Conservation (phyloP, 1,284 basidiomycete species). For the Erythrobasidium hasegawianum region DNA sequence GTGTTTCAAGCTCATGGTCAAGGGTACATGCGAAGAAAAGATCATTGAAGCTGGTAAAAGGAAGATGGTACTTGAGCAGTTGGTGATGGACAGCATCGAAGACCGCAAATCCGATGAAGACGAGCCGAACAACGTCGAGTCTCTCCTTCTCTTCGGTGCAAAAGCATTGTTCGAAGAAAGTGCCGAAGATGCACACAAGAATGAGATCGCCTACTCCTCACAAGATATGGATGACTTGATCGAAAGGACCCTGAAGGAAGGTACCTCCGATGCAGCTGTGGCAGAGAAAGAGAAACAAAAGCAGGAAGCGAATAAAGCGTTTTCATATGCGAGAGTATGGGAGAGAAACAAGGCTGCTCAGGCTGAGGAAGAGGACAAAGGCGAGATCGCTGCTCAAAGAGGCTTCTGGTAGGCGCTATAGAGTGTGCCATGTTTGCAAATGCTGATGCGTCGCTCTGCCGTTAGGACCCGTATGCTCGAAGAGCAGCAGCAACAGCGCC, state of each 20-base stretch:
- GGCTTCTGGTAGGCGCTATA: slow-evolving; percentile 33
- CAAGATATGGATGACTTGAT: slow-evolving; percentile 48
- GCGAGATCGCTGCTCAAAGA: slow-evolving; percentile 24
- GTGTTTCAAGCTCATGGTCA: slow-evolving; percentile 50
- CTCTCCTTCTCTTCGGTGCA: slow-evolving; percentile 49
- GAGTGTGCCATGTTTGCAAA: too few species aligned
- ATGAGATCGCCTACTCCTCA: slow-evolving; percentile 46
- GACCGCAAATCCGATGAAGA: slow-evolving; percentile 37
- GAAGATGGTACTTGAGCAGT: slow-evolving; percentile 49
- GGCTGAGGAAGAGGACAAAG: slow-evolving; percentile 30
- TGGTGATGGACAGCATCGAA: slow-evolving; percentile 47
- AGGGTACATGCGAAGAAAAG: slow-evolving; percentile 49
- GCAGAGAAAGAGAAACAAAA: slow-evolving; percentile 25
- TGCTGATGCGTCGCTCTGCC: too few species aligned
- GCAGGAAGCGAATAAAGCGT: slow-evolving; percentile 39
- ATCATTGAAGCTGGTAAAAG: slow-evolving; percentile 47
- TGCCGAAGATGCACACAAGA: slow-evolving; percentile 44
- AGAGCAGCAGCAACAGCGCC: slow-evolving; percentile 43
- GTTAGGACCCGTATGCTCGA: slow-evolving; percentile 48
- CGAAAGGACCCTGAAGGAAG: slow-evolving; percentile 42
- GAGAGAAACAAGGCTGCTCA: slow-evolving; percentile 39
- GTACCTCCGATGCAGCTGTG: slow-evolving; percentile 32
- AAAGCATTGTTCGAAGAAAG: slow-evolving; percentile 48
- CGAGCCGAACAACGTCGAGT: slow-evolving; percentile 45
- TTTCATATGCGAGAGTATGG: slow-evolving; percentile 49